Evolutionary conservation across 148 eudicot genomes (phyloP), one percentile per base, ranked within the genome.

Genomic region (Chenopodium quinoa): DNA sequence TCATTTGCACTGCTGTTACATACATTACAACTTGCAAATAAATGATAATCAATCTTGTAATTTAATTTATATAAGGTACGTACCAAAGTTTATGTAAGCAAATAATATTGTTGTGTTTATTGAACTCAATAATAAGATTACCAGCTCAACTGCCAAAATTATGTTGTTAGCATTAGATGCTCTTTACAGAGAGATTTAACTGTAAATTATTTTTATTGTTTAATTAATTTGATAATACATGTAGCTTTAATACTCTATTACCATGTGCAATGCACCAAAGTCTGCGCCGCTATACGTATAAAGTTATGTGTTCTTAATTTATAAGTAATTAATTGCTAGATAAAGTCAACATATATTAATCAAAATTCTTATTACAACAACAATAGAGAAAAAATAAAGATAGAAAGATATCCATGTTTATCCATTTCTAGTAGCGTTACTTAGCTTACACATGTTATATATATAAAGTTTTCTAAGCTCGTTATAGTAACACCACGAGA

Each of bases 211-310:
- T 16, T 22, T 37, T 37, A 25, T 46, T 31, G 27, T 13, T 40
- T 40, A 40, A 40, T 40, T 40, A 4, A 6, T 5, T 40, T 5
- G 7, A 6, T 40, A 40, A 40, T 40, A 40, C 44, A 67, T 23
- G 25, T 75, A 22, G 58, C 50, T 70, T 14, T 37, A 74, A 32
- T 68, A 37, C 8, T 37, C 12, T 72, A 17, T 46, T 37, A n/a
- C 67, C 82, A 82, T 82, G 81, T 82, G 84, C 77, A 77, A 7
- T 11, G 84, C 81, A 77, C 80, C 80, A 73, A 77, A 71, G 76
- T 56, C 71, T 82, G 77, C 80, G 84, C 84, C 81, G 84, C 77
- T 82, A 77, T 82, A 58, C 76, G 20, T 54, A 77, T 29, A 13
- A 32, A 74, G 37, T 75, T 68, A 67, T 65, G 56, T 58, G 73